phyloP scores from a whole-genome alignment of 164 flowering plant genomes.

The Warburgia ugandensis region DNA sequence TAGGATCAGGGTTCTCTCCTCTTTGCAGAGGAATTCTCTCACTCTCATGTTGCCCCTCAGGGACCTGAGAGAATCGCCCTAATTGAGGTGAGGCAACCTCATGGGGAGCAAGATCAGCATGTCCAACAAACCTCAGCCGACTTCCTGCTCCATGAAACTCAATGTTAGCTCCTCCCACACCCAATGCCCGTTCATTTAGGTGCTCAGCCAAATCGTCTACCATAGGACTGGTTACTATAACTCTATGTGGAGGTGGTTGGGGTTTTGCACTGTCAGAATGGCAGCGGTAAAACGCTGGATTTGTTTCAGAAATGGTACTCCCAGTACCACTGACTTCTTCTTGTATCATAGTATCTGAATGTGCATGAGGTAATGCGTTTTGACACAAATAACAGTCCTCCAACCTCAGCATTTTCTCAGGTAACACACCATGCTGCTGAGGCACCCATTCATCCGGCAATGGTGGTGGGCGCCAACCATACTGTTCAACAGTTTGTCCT shows the following conservation, averaged over 20 bases:
- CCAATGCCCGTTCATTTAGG: too few species aligned
- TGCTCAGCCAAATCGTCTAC: conserved; percentile 18
- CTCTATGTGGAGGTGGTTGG: conserved; percentile 21
- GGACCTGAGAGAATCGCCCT: conserved; percentile 23
- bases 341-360: conserved; percentile 67
- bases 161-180: conserved; percentile 17
- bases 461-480: conserved; percentile 55
- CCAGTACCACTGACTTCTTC: conserved; percentile 29
- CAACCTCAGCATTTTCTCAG: conserved; percentile 25
- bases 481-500: conserved; percentile 21
- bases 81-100: conserved; percentile 16
- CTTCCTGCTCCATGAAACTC: conserved; percentile 18
- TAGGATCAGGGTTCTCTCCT: too few species aligned
- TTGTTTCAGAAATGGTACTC: conserved; percentile 26
- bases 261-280: conserved; percentile 27
- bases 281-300: conserved; percentile 39
- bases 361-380: conserved; percentile 81
- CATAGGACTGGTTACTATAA: conserved; percentile 24
- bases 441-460: too few species aligned
- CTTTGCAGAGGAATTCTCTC: too few species aligned
- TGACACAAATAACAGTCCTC: conserved; percentile 81
- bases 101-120: conserved; percentile 15
- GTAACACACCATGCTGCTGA: conserved; percentile 30
- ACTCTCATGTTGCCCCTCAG: too few species aligned
- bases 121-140: conserved; percentile 19